These are phyloP conservation scores for Ceratobasidium sp. DNA, from an alignment of 1,284 basidiomycete genomes.

Conservation along the genomic window DNA sequence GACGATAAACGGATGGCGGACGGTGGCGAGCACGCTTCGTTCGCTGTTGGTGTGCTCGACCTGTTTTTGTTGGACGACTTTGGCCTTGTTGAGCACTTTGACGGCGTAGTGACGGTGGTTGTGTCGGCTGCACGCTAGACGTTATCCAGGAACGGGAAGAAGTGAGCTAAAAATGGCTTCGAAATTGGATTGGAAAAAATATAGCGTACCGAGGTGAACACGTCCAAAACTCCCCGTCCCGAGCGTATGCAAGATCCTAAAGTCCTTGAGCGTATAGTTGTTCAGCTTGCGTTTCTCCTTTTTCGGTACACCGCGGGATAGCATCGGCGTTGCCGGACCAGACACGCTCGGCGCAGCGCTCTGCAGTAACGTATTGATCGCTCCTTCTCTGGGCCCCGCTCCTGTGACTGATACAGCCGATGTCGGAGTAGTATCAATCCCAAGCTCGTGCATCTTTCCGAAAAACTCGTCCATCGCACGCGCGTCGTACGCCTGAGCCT, in stretches of 20 bases:
- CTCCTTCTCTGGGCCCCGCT: not conserved
- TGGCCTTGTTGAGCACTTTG: constrained; percentile 94
- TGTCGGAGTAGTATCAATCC: constrained; percentile 27
- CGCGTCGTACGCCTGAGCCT: constrained; percentile 9
- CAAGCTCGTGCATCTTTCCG: constrained; percentile 41
- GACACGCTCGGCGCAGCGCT: constrained; percentile 9
- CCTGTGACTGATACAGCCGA: not conserved
- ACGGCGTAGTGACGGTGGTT: constrained; percentile 94
- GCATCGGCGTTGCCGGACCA: not conserved
- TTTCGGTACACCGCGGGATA: constrained; percentile 1
- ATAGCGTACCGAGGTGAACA: constrained; percentile 83
- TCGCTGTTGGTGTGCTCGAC: constrained; percentile 98
- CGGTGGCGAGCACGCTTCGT: constrained; percentile 87
- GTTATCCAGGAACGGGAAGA: constrained; percentile 5
- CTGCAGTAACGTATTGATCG: not conserved
- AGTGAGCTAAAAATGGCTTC: constrained; percentile 1
- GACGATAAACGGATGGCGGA: constrained; percentile 96
- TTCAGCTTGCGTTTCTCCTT: constrained; percentile 43
- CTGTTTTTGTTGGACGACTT: constrained; percentile 96
- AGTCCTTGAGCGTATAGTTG: constrained; percentile 76
- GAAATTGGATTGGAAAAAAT: constrained; percentile 45
- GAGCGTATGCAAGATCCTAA: constrained; percentile 81
- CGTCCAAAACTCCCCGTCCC: constrained; percentile 96
- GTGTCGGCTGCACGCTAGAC: constrained; percentile 85
- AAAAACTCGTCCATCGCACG: constrained; percentile 43